phyloP scores from a whole-genome alignment of 2,329 filamentous ascomycete genomes.

The Botrytis elliptica region DNA sequence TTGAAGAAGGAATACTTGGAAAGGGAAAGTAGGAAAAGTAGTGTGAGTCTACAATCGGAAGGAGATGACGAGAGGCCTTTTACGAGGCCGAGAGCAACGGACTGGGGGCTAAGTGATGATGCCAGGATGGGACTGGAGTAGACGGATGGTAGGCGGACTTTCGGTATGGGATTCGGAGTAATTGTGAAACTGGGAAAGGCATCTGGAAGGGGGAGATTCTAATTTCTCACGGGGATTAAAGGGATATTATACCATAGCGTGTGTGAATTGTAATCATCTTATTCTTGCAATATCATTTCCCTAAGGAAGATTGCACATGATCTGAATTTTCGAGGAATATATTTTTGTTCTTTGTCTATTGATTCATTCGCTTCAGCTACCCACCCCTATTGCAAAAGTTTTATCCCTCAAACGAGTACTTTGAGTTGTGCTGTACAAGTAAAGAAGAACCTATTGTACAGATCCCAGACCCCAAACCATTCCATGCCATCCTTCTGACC shows the following conservation, averaged over 20 bases:
- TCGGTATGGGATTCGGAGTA: slow-evolving; percentile 9
- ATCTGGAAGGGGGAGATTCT: neutral
- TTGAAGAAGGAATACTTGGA: slow-evolving; percentile 29
- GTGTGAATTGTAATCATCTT: neutral
- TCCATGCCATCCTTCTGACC: neutral
- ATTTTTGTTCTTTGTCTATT: slow-evolving; percentile 1
- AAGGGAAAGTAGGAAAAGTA: slow-evolving; percentile 26
- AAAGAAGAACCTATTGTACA: slow-evolving; percentile 14
- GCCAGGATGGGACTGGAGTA: slow-evolving; percentile 79
- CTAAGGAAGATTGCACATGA: too few relatives aligned
- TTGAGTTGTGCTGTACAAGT: slow-evolving; percentile 18
- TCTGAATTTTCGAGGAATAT: neutral
- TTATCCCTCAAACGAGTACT: neutral
- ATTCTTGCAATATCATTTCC: neutral
- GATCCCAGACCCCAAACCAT: slow-evolving; percentile 12
- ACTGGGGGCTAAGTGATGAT: slow-evolving; percentile 82
- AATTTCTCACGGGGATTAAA: neutral
- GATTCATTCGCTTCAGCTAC: slow-evolving; percentile 1
- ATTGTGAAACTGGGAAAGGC: neutral
- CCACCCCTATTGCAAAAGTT: neutral
- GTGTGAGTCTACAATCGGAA: slow-evolving; percentile 27
- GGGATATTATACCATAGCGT: neutral
- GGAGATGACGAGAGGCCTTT: slow-evolving; percentile 51
- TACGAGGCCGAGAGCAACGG: slow-evolving; percentile 53
- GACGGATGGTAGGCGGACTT: neutral